phyloP scores from a whole-genome alignment of 2,329 filamentous ascomycete genomes.

The Pseudogymnoascus sp. region DNA sequence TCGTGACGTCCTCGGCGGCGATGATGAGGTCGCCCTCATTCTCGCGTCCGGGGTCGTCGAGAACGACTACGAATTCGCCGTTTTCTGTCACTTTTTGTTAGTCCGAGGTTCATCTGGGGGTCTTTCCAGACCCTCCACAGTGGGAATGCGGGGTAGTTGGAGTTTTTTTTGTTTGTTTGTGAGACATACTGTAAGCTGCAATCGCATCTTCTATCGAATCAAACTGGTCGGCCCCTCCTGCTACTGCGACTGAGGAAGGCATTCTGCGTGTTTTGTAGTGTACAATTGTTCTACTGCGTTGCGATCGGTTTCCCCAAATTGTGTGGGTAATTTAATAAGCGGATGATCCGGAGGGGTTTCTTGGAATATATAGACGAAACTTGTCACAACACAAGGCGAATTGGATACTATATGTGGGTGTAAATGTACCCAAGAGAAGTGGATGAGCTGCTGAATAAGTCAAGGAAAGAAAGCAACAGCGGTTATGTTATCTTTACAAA shows the following conservation, averaged over 20 bases:
- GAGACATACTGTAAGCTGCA: slow-evolving; percentile 53
- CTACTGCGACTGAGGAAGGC: slow-evolving; percentile 24
- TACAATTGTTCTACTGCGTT: background rate
- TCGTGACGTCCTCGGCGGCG: slow-evolving; percentile 74
- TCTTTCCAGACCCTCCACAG: slow-evolving; percentile 14
- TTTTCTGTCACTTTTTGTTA: slow-evolving; percentile 41
- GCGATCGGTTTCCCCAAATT: background rate
- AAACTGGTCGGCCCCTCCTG: slow-evolving; percentile 39
- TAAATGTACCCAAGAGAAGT: background rate
- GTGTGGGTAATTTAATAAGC: slow-evolving; percentile 8
- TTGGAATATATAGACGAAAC: slow-evolving; percentile 2
- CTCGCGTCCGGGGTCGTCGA: slow-evolving; percentile 86
- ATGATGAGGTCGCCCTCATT: slow-evolving; percentile 99
- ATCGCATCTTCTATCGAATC: slow-evolving; percentile 60
- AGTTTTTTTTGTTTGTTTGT: background rate
- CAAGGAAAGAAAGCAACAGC: background rate
- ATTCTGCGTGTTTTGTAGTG: slow-evolving; percentile 15
- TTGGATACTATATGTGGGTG: background rate
- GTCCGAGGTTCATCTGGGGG: slow-evolving; percentile 12
- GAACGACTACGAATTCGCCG: slow-evolving; percentile 91
- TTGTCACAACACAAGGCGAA: background rate
- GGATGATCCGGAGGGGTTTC: slow-evolving; percentile 2
- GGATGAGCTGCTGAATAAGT: background rate
- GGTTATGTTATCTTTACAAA: slow-evolving; percentile 9
- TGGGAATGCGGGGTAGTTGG: slow-evolving; percentile 10